A percentile compares a stretch with the other conserved stretches of the same genome.
These are phyloP conservation scores for Periconia sp. DNA, from an alignment of 2,329 filamentous ascomycete species.

Conservation along the genomic window DNA sequence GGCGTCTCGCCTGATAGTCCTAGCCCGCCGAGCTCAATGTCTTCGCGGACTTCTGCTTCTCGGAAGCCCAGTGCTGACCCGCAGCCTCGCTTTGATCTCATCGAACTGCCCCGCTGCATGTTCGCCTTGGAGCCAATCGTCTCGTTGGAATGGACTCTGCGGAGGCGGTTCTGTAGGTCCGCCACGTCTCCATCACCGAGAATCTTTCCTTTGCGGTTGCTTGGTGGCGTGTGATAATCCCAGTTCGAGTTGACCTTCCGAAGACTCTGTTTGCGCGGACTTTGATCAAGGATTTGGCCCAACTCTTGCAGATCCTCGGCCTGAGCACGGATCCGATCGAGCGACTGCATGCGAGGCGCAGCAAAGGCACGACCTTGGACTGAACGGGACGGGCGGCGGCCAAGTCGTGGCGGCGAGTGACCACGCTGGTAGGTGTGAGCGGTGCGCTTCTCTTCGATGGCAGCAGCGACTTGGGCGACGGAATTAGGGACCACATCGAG, in stretches of 20 bases:
- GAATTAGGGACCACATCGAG: slow-evolving; percentile 63
- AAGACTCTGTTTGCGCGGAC: slow-evolving; percentile 50
- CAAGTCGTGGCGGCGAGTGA: slow-evolving; percentile 33
- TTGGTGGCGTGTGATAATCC: slow-evolving; percentile 43
- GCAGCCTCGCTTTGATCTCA: slow-evolving; percentile 26
- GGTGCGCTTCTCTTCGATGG: slow-evolving; percentile 59
- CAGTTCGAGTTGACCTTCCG: slow-evolving; percentile 32
- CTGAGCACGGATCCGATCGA: slow-evolving; percentile 53
- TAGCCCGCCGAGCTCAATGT: slow-evolving; percentile 40
- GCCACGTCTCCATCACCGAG: slow-evolving; percentile 35
- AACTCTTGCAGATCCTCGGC: slow-evolving; percentile 51
- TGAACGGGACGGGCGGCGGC: slow-evolving; percentile 45
- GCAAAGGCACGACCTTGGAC: slow-evolving; percentile 60
- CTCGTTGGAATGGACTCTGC: slow-evolving; percentile 40
- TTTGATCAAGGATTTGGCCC: slow-evolving; percentile 49
- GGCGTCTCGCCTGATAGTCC: slow-evolving; percentile 28
- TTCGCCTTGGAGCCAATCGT: slow-evolving; percentile 30
- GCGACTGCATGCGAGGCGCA: slow-evolving; percentile 58
- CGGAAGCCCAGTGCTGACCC: slow-evolving; percentile 41
- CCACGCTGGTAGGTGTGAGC: slow-evolving; percentile 24
- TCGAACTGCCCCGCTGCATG: slow-evolving; percentile 27
- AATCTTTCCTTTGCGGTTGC: slow-evolving; percentile 41
- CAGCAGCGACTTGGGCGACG: slow-evolving; percentile 61
- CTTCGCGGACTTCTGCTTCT: slow-evolving; percentile 45
- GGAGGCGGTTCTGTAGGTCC: slow-evolving; percentile 35